Evolutionary conservation across 805 yeast genomes (phyloP).

Genomic region (Cyberlindnera americana): DNA sequence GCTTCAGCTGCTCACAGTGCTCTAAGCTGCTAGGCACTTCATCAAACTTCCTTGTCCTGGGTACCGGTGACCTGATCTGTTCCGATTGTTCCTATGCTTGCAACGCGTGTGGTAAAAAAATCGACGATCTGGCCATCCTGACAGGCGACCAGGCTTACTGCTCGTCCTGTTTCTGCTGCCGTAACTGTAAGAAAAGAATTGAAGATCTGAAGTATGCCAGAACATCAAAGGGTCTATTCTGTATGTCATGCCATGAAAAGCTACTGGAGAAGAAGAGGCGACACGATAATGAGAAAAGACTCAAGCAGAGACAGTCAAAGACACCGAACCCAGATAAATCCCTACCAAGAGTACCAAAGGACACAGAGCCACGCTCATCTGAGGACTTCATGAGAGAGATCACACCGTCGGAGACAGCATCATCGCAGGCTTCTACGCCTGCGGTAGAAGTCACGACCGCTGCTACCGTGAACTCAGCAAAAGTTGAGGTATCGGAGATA

Average conservation of each 20-base stretch:
- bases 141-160: conserved; percentile 97
- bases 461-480: no score
- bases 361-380: conserved; percentile 12
- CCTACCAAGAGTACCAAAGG: conserved; percentile 23
- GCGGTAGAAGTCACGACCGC: conserved; percentile 10
- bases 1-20: conserved; percentile 90
- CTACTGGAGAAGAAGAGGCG: conserved; percentile 71
- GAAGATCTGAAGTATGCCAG: conserved; percentile 89
- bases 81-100: conserved; percentile 91
- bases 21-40: conserved; percentile 74
- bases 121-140: conserved; percentile 88
- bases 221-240: conserved; percentile 87
- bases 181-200: conserved; percentile 79
- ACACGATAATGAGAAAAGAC: conserved; percentile 41
- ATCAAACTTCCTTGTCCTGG: conserved; percentile 85
- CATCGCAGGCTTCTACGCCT: conserved; percentile 20
- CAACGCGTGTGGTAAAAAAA: conserved; percentile 77
- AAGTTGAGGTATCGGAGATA: conserved; percentile 7
- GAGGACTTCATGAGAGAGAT: conserved; percentile 11
- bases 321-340: conserved; percentile 18
- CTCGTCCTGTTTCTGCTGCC: conserved; percentile 82
- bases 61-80: conserved; percentile 89
- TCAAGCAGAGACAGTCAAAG: conserved; percentile 15
- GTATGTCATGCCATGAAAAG: conserved; percentile 88
- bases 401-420: conserved; percentile 17